Percentiles rank a stretch among this genome's conserved stretches.
These are phyloP conservation scores for Didymella keratinophila DNA, from an alignment of 2,329 filamentous ascomycete species.

Conservation along the genomic window DNA sequence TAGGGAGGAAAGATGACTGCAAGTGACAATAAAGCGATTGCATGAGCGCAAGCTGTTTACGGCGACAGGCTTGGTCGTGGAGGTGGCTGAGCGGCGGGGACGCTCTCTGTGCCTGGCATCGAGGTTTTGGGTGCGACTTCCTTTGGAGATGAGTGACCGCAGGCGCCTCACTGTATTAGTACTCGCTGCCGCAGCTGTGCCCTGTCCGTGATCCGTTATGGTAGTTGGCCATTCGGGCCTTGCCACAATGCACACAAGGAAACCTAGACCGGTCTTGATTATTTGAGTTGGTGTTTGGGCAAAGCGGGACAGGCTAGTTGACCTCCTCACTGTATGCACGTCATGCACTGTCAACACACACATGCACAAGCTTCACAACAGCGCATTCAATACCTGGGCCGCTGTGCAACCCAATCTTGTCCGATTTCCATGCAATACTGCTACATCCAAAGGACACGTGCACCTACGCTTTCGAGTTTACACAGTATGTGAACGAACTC, in stretches of 20 bases:
- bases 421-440: neutral
- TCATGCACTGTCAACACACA: slow-evolving; percentile 15
- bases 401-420: neutral
- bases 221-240: slow-evolving; percentile 17
- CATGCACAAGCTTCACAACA: neutral
- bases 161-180: slow-evolving; percentile 18
- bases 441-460: neutral
- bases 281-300: slow-evolving; percentile 19
- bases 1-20: slow-evolving; percentile 2
- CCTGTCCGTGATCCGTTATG: slow-evolving; percentile 14
- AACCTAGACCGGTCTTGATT: slow-evolving; percentile 20
- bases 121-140: slow-evolving; percentile 10
- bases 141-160: slow-evolving; percentile 9
- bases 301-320: slow-evolving; percentile 13
- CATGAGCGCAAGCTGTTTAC: slow-evolving; percentile 17
- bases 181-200: slow-evolving; percentile 12
- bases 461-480: neutral
- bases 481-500: neutral
- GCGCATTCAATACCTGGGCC: neutral
- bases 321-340: slow-evolving; percentile 10
- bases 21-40: slow-evolving; percentile 13
- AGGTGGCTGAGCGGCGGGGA: slow-evolving; percentile 16
- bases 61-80: slow-evolving; percentile 3
- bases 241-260: slow-evolving; percentile 20
- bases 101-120: slow-evolving; percentile 7